Conservation (phyloP, 2,329 filamentous ascomycete genomes). For the Fusarium gaditjirri region DNA sequence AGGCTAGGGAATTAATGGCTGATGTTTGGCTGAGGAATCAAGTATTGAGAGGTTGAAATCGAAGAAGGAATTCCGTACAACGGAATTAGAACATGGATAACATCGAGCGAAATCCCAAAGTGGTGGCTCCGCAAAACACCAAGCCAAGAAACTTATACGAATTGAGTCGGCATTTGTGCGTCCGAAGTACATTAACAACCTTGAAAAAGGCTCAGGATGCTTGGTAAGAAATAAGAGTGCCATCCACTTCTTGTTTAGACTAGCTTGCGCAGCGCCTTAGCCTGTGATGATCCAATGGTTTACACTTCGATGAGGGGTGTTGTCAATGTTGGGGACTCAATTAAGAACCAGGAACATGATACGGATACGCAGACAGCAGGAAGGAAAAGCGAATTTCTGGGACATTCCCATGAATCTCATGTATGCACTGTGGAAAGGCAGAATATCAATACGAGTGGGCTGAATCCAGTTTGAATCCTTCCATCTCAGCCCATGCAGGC, state of each 20-base stretch:
- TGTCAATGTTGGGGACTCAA: slow-evolving; percentile 2
- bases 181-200: slow-evolving; percentile 9
- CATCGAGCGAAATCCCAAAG: slow-evolving; percentile 16
- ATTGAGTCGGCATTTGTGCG: slow-evolving; percentile 8
- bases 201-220: slow-evolving; percentile 8
- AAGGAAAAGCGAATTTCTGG: neutral
- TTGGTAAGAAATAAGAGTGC: slow-evolving; percentile 1
- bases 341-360: slow-evolving; percentile 12
- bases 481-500: slow-evolving; percentile 15
- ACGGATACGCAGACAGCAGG: slow-evolving; percentile 9
- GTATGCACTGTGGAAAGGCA: slow-evolving; percentile 10
- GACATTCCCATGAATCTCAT: slow-evolving; percentile 11
- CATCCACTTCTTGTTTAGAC: slow-evolving; percentile 26
- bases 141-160: slow-evolving; percentile 24
- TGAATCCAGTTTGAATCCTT: slow-evolving; percentile 18
- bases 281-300: neutral
- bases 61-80: slow-evolving; percentile 8
- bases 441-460: slow-evolving; percentile 14
- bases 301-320: slow-evolving; percentile 3
- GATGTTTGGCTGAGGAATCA: slow-evolving; percentile 11
- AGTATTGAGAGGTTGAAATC: neutral
- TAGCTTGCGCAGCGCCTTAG: slow-evolving; percentile 3
- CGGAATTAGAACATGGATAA: slow-evolving; percentile 24
- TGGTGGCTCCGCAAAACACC: slow-evolving; percentile 23
- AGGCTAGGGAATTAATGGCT: slow-evolving; percentile 53